Percentiles rank a stretch among this genome's conserved stretches.
Evolutionary conservation across 2,329 filamentous ascomycete species (phyloP).

Genomic region (Phoma herbarum): DNA sequence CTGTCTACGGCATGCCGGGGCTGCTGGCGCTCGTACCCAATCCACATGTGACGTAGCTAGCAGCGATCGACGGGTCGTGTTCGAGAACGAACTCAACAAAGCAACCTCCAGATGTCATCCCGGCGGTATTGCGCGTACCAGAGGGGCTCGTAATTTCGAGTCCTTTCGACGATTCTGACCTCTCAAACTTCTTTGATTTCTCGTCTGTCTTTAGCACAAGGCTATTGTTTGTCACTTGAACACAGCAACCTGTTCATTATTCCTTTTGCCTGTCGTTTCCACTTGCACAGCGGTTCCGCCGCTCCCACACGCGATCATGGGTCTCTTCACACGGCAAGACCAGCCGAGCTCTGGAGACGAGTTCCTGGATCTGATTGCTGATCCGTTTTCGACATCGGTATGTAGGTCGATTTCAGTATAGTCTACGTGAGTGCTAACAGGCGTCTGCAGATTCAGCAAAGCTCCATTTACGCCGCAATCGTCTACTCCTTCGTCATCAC

Average conservation of each 20-base stretch:
- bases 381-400: constrained; percentile 52
- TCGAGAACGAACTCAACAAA: constrained; percentile 26
- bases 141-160: constrained; percentile 13
- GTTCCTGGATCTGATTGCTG: constrained; percentile 53
- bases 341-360: constrained; percentile 37
- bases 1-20: no score
- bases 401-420: neutral
- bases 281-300: constrained; percentile 14
- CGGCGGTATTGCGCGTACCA: constrained; percentile 20
- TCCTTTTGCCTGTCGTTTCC: constrained; percentile 12
- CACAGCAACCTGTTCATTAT: constrained; percentile 2
- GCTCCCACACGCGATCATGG: constrained; percentile 25
- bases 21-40: constrained; percentile 6
- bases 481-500: constrained; percentile 82
- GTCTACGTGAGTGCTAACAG: constrained; percentile 2
- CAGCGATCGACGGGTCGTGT: constrained; percentile 22
- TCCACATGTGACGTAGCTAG: constrained; percentile 25
- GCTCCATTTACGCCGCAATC: constrained; percentile 80
- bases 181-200: constrained; percentile 6
- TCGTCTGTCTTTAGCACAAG: neutral
- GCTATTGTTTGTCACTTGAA: constrained; percentile 1
- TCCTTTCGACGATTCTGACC: constrained; percentile 2
- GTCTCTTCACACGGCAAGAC: constrained; percentile 21
- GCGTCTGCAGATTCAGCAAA: constrained; percentile 60
- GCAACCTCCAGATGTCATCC: constrained; percentile 20